phyloP scores from a whole-genome alignment of 768 basidiomycete genomes.

The Termitomyces sp. region DNA sequence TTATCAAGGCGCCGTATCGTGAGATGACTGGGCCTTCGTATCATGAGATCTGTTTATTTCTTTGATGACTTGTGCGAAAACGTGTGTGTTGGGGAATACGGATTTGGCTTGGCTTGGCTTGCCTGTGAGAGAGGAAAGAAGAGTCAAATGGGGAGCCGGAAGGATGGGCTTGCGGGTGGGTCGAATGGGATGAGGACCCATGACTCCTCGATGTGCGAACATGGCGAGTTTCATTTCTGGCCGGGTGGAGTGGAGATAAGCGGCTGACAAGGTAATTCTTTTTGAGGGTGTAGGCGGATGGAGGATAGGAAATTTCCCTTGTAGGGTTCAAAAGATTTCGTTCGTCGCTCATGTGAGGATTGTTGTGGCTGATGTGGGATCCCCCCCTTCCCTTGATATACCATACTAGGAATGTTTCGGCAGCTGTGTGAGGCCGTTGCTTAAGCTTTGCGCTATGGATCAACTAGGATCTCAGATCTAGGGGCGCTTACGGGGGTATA shows the following conservation, averaged over 20 bases:
- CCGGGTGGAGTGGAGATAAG: slow-evolving; percentile 1
- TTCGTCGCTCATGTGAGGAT: neutral
- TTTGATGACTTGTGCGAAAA: neutral
- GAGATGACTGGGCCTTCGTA: neutral
- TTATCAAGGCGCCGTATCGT: neutral
- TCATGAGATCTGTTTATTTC: neutral
- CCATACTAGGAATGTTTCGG: neutral
- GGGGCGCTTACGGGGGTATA: neutral
- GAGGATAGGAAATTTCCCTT: no score
- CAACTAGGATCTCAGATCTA: slow-evolving; percentile 5
- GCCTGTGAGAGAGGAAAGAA: neutral
- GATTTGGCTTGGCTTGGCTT: neutral
- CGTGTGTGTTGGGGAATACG: neutral
- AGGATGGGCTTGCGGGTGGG: neutral
- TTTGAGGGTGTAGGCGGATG: no score
- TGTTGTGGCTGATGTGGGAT: neutral
- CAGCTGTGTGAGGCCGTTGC: neutral
- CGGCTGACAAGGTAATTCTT: neutral
- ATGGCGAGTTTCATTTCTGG: neutral
- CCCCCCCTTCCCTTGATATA: neutral
- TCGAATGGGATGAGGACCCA: neutral
- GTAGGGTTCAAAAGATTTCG: neutral
- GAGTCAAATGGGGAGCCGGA: neutral
- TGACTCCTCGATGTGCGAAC: neutral
- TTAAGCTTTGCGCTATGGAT: slow-evolving; percentile 8